phyloP scores from a whole-genome alignment of 768 basidiomycete genomes.

The Phylloporus rhodoxanthus region DNA sequence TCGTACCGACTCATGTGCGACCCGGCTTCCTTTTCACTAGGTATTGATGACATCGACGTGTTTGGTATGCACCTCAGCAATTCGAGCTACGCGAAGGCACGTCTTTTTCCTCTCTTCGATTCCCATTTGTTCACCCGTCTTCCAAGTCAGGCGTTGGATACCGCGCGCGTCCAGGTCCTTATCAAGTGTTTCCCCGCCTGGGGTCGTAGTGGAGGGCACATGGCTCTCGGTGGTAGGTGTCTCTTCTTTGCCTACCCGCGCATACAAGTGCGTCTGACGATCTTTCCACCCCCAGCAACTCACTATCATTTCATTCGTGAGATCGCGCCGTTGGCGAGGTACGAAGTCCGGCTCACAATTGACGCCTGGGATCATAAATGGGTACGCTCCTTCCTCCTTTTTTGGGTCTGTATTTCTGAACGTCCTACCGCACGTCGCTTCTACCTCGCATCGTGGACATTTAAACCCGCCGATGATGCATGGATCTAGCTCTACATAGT shows the following conservation, averaged over 20 bases:
- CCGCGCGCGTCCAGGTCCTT: conserved; percentile 43
- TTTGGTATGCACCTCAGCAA: conserved; percentile 74
- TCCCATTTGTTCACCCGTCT: background rate
- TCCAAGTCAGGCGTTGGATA: conserved; percentile 37
- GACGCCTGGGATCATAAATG: conserved; percentile 76
- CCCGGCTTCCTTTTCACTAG: conserved; percentile 28
- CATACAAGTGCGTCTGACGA: background rate
- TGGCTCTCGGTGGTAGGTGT: conserved; percentile 44
- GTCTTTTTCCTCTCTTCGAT: background rate
- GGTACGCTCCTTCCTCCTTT: conserved; percentile 39
- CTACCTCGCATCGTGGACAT: background rate
- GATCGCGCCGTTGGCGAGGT: conserved; percentile 55
- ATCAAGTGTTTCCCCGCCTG: conserved; percentile 51
- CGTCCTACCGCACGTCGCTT: background rate
- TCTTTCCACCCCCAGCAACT: conserved; percentile 39
- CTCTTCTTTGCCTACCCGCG: too few relatives aligned
- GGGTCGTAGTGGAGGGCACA: conserved; percentile 54
- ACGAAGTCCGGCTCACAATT: conserved; percentile 54
- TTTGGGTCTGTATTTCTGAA: background rate
- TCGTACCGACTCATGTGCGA: background rate
- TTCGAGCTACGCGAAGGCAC: conserved; percentile 71
- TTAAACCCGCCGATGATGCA: background rate
- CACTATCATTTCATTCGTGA: conserved; percentile 67
- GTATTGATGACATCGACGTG: conserved; percentile 60
- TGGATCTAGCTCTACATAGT: conserved; percentile 51